Base-by-base conservation (phyloP, 306 rosid species). In the Castanea mollissima region DNA sequence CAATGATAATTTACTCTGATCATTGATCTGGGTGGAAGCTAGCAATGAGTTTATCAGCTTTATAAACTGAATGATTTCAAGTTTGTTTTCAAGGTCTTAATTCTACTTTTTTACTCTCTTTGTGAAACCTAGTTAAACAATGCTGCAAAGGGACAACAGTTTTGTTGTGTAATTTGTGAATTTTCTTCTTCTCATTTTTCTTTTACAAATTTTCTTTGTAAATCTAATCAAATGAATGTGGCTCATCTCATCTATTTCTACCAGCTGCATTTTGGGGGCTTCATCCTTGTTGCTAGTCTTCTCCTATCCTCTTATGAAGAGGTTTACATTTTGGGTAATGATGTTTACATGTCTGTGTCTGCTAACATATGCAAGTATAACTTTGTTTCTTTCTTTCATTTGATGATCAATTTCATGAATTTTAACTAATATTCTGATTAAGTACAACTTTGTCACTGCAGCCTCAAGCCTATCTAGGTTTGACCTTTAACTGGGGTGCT, bases 391-490 rank as follows among this genome's bases (percentile, higher is more conserved):
- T 60, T 55, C 55, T 69, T 70, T 38, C 58, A 67, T 51, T 64
- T 52, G 73, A 77, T 69, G 68, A 29, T 57, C 67, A 68, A 74
- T 84, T 81, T 80, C 79, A 70, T 71, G 38, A 76, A 72, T 76
- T 21, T 71, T 38, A 4, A 27, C 74, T 65, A 58, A 63, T 77
- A 15, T 52, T 82, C 71, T 31, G 41, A 69, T 38, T 85, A 55
- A 65, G n/a, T 85, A 49, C 44, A 71, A 58, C 72, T 60, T 51
- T 59, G 49, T 77, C 81, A 74, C 77, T 81, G 77, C 87, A 94
- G 99, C 97, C 99, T 84, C 99, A 94, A 88, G 99, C 97, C 49
- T 94, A 38, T 85, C 92, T 94, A 69, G 97, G 99, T 74, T 78
- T 94, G 84, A 86, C 97, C 76, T 92, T 92, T 85, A 94, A 94